A percentile compares a stretch with the other conserved stretches of the same genome.
phyloP scores from a whole-genome alignment of 2,329 filamentous ascomycete genomes.

The Fusarium praegraminearum region DNA sequence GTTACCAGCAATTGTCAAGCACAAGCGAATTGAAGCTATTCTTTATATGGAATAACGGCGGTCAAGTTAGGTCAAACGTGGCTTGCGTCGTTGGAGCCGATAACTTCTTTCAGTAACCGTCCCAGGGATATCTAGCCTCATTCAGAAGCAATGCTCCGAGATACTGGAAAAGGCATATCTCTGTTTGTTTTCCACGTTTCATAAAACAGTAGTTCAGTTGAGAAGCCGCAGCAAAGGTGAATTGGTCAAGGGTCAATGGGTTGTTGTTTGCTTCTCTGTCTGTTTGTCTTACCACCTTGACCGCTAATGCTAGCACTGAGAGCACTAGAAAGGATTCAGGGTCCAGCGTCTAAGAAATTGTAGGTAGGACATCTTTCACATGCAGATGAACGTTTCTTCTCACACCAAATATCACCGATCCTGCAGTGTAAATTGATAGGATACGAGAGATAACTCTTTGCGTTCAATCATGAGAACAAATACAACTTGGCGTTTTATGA shows the following conservation, averaged over 20 bases:
- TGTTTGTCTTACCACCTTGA: background rate
- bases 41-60: background rate
- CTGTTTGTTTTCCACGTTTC: background rate
- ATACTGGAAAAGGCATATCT: background rate
- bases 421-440: background rate
- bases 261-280: background rate
- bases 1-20: background rate
- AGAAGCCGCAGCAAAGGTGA: background rate
- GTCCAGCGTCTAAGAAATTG: background rate
- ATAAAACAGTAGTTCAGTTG: background rate
- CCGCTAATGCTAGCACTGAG: background rate
- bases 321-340: background rate
- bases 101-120: constrained; percentile 1
- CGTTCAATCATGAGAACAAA: background rate
- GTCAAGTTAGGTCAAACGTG: background rate
- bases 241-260: background rate
- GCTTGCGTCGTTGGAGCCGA: constrained; percentile 20
- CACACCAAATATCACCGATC: too few species aligned
- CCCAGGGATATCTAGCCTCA: background rate
- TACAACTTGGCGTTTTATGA: constrained; percentile 4
- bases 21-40: background rate
- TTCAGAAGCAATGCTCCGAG: background rate
- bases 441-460: background rate
- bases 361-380: background rate
- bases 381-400: background rate